Percentiles rank a stretch among this genome's conserved stretches.
Evolutionary conservation across 495 filamentous ascomycete species (phyloP).

Genomic region (Talaromyces trachyspermus): DNA sequence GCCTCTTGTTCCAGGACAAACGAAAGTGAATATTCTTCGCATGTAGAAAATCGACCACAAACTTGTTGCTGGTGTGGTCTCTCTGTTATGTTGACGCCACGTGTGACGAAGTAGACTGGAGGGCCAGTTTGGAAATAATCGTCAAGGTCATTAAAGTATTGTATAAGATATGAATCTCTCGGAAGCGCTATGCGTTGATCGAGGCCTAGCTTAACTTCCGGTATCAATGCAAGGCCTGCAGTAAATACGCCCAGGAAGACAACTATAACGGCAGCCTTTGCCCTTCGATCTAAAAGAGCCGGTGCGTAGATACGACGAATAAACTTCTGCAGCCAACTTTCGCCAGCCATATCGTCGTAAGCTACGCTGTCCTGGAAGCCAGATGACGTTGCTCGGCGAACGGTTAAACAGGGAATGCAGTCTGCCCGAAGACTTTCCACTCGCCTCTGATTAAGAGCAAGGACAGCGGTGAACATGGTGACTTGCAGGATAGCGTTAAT

Average conservation of each 20-base stretch:
- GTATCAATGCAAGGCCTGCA: conserved; percentile 73
- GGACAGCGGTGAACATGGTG: conserved; percentile 90
- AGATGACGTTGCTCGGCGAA: conserved; percentile 54
- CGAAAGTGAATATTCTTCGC: conserved; percentile 71
- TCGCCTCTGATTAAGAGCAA: conserved; percentile 81
- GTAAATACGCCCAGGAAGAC: conserved; percentile 85
- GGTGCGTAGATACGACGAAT: conserved; percentile 88
- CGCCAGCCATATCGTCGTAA: conserved; percentile 59
- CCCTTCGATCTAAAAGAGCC: conserved; percentile 64
- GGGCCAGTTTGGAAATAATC: conserved; percentile 86
- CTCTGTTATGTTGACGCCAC: conserved; percentile 68
- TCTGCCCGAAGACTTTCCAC: conserved; percentile 84
- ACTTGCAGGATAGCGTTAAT: conserved; percentile 94
- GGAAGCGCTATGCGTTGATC: conserved; percentile 94
- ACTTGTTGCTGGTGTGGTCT: conserved; percentile 71
- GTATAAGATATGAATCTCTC: conserved; percentile 83
- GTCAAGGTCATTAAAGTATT: conserved; percentile 92
- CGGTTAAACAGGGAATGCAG: conserved; percentile 80
- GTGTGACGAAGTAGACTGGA: conserved; percentile 92
- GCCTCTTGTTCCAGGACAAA: conserved; percentile 89
- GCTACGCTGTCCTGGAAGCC: conserved; percentile 41
- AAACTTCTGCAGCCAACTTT: conserved; percentile 72
- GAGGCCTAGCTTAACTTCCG: conserved; percentile 75
- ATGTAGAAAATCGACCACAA: conserved; percentile 86
- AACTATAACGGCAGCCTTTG: conserved; percentile 66